phyloP scores from a whole-genome alignment of 176 grass and related monocot genomes.

The Avena sativa region DNA sequence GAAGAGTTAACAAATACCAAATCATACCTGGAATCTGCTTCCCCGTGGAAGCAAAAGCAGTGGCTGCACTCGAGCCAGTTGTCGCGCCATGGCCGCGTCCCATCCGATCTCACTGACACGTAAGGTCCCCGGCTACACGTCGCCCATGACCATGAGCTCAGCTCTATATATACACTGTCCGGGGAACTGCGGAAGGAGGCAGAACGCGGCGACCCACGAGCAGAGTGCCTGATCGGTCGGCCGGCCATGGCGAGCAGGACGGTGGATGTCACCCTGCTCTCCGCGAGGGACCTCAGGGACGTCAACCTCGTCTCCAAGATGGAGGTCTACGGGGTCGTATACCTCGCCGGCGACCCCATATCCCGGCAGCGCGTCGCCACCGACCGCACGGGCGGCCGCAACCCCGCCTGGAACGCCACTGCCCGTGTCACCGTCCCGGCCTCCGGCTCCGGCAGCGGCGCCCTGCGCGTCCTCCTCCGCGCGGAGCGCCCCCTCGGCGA shows the following conservation, averaged over 20 bases:
- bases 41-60: background rate
- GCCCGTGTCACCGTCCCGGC: conserved; percentile 43
- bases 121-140: background rate
- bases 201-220: background rate
- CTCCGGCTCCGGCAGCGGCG: conserved; percentile 28
- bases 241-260: conserved; percentile 48
- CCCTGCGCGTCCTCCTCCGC: conserved; percentile 55
- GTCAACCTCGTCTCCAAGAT: conserved; percentile 60
- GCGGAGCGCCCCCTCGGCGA: conserved; percentile 51
- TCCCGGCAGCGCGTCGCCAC: conserved; percentile 43
- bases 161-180: background rate
- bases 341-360: conserved; percentile 47
- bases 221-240: background rate
- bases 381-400: conserved; percentile 51
- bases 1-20: background rate
- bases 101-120: background rate
- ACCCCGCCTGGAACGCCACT: conserved; percentile 56
- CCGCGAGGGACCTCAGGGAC: conserved; percentile 49
- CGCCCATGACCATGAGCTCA: background rate
- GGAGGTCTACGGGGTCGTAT: conserved; percentile 59
- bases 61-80: background rate
- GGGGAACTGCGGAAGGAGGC: background rate
- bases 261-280: conserved; percentile 57
- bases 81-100: background rate
- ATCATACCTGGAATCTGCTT: conserved; percentile 20